Evolutionary conservation across 805 yeast species (phyloP), one percentile per base, ranked within the genome.

Genomic region (Ogataea siamensis): DNA sequence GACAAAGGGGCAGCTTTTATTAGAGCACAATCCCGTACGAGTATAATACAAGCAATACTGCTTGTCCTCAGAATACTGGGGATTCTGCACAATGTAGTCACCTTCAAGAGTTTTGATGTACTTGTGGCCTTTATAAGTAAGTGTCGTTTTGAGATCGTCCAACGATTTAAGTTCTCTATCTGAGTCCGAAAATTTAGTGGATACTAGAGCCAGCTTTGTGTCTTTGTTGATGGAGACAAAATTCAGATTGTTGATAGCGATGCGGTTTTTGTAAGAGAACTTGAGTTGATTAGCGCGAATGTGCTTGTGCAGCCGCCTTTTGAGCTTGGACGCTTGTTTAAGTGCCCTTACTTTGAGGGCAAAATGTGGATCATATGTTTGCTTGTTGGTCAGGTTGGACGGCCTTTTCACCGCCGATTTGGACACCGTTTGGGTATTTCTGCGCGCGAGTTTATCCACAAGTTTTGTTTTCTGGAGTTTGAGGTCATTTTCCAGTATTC

Each of bases 1-100:
- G 4, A 55, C 53, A 50, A 70, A 80, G 16, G 63, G 64, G 55
- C 93, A 85, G 14, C 63, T 53, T 13, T 76, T 77, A 45, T 73
- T 71, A 33, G 63, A 61, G 53, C 93, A 69, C 57, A 41, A 44
- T 50, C 75, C 75, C 29, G 64, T 54, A 44, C 69, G 55, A 10
- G 66, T 53, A 49, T 57, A 69, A 27, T 46, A 58, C 4, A 58
- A 58, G 28, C 57, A 52, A 7, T 32, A 29, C 17, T 44, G 50
- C 20, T 33, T 34, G 14, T 29, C 32, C 15, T 18, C 21, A 7
- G 39, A 10, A 19, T 23, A 22, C 8, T 37, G 21, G 14, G 45
- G 45, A 12, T 38, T 29, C 32, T 48, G 48, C 25, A 42, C 20
- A 5, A 44, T 35, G 40, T 54, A 60, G 31, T 55, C 57, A 10